A percentile compares a stretch with the other conserved stretches of the same genome.
Conservation (phyloP, 2,329 filamentous ascomycete species). For the Acephala macrosclerotiorum region DNA sequence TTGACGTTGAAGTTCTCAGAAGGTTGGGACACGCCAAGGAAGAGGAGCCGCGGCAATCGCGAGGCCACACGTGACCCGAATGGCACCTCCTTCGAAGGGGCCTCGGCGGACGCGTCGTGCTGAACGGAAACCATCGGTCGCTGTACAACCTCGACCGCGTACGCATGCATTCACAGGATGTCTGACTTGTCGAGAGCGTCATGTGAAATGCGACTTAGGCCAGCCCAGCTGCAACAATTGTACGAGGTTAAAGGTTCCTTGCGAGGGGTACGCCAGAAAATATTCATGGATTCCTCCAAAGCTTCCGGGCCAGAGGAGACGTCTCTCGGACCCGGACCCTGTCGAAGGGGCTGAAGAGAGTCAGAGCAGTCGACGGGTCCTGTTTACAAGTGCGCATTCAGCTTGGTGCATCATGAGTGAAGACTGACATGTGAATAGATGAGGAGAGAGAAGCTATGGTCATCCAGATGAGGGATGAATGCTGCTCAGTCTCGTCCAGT, state of each 20-base stretch:
- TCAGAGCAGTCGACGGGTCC: constrained; percentile 22
- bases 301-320: constrained; percentile 6
- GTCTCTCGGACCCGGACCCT: not conserved
- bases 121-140: not conserved
- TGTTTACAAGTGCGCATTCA: constrained; percentile 19
- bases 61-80: not conserved
- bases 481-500: constrained; percentile 17
- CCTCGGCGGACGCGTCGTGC: constrained; percentile 4
- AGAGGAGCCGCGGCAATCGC: not conserved
- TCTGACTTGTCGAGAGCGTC: constrained; percentile 25
- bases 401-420: no score
- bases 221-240: constrained; percentile 27
- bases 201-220: constrained; percentile 31
- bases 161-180: constrained; percentile 32
- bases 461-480: constrained; percentile 25
- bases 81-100: constrained; percentile 3
- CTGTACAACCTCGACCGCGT: constrained; percentile 20
- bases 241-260: constrained; percentile 20
- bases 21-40: not conserved
- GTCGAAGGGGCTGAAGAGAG: constrained; percentile 20
- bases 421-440: constrained; percentile 13
- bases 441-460: constrained; percentile 23
- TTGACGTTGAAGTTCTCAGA: constrained; percentile 2
- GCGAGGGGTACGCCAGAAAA: constrained; percentile 28
- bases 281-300: constrained; percentile 28